Evolutionary conservation across 2,329 filamentous ascomycete genomes (phyloP), one percentile per base, ranked within the genome.

Genomic region (Fusarium phyllophilum): DNA sequence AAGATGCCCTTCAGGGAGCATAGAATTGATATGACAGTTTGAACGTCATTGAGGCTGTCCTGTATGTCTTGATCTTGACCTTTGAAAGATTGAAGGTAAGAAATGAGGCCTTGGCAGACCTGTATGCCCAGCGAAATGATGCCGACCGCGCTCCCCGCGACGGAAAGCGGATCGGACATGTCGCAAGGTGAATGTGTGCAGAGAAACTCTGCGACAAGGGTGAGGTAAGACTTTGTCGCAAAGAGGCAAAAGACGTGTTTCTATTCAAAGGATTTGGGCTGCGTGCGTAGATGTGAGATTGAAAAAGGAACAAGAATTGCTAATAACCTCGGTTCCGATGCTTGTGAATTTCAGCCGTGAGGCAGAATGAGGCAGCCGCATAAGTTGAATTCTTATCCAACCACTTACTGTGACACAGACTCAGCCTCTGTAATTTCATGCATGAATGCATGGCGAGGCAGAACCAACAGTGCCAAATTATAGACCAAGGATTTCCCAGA

Each of bases 191-290:
- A 4, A 22, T 6, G 7, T 26, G 17, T 26, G 17, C 17, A 45
- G 24, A 18, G 0, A 13, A 5, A 11, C 2, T 0, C n/a, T 24
- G n/a, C n/a, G 17, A 24, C 2, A 13, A 24, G 42, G 6, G 6
- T 8, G 2, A 24, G 3, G 0, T 2, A 2, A 24, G 8, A 4
- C 4, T 2, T 18, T 4, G 6, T 24, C 18, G n/a, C 15, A 18
- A 22, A 29, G 45, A 46, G 13, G 9, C 18, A 6, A 48, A 12
- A 29, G 3, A 3, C 20, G 13, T 15, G 3, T 29, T 6, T 2
- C 4, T 0, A 8, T 0, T 15, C 4, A 4, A 17, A 22, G 15
- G 13, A 48, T 8, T 22, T 10, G 13, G 0, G 26, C 20, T 22
- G 6, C 1, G 0, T 2, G 9, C 0, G 4, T 12, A 22, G 14